A percentile compares a stretch with the other conserved stretches of the same genome.
Conservation (phyloP, 2,329 filamentous ascomycete species). For the Drechslera avenae region DNA sequence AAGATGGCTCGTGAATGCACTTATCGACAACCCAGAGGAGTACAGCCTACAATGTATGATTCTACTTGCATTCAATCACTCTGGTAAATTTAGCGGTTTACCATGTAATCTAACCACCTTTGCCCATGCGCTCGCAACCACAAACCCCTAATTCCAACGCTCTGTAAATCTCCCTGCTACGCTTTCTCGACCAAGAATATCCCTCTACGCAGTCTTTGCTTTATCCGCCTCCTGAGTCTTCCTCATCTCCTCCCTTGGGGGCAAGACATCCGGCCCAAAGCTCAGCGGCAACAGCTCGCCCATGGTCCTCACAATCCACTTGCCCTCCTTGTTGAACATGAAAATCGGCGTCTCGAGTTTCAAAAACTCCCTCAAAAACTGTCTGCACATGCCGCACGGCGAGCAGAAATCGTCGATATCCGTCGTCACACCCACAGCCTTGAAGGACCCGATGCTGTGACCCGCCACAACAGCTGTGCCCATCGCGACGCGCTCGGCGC, state of each 20-base stretch:
- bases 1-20: not conserved
- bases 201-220: constrained; percentile 22
- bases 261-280: constrained; percentile 59
- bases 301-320: constrained; percentile 71
- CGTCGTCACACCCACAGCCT: constrained; percentile 83
- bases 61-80: not conserved
- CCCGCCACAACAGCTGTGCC: constrained; percentile 74
- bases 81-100: not conserved
- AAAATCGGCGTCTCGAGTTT: constrained; percentile 70
- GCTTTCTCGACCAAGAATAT: not conserved
- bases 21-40: not conserved
- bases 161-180: not conserved
- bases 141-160: constrained; percentile 1
- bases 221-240: constrained; percentile 34
- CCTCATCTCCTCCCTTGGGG: constrained; percentile 41
- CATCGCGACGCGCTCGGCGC: constrained; percentile 87
- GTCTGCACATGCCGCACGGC: constrained; percentile 95
- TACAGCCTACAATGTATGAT: not conserved
- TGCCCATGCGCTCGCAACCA: not conserved
- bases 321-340: constrained; percentile 87
- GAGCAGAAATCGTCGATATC: constrained; percentile 62
- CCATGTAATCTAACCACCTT: not conserved
- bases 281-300: constrained; percentile 63
- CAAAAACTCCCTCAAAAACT: constrained; percentile 66
- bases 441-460: constrained; percentile 52